phyloP scores from a whole-genome alignment of 805 yeast genomes.

The Cyberlindnera subsufficiens region DNA sequence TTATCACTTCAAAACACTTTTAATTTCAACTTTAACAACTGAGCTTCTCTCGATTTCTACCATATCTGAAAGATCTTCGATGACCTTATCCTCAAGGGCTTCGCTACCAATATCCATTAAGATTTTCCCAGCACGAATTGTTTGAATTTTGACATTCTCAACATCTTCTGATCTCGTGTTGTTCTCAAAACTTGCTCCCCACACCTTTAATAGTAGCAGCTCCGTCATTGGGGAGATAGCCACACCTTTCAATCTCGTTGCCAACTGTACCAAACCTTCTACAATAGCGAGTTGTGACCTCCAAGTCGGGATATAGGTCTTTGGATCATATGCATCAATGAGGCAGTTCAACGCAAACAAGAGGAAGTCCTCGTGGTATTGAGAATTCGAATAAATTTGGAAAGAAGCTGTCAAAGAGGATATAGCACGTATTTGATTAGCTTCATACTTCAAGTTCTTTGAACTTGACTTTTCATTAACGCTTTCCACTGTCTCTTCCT shows the following conservation, averaged over 20 bases:
- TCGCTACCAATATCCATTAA: slow-evolving; percentile 17
- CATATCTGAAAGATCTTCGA: slow-evolving; percentile 21
- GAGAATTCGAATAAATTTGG: slow-evolving; percentile 16
- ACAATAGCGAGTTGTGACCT: slow-evolving; percentile 44
- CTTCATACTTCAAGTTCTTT: slow-evolving; percentile 43
- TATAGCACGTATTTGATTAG: slow-evolving; percentile 34
- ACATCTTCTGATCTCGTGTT: slow-evolving; percentile 36
- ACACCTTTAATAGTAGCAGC: slow-evolving; percentile 14
- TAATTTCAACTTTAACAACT: slow-evolving; percentile 35
- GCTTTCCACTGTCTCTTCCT: slow-evolving; percentile 27
- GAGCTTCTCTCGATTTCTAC: slow-evolving; percentile 37
- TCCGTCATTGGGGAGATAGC: slow-evolving; percentile 7
- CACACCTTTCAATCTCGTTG: slow-evolving; percentile 8
- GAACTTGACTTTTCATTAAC: slow-evolving; percentile 33
- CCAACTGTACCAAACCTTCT: slow-evolving; percentile 31
- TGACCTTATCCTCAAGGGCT: slow-evolving; percentile 13
- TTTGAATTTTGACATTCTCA: slow-evolving; percentile 56
- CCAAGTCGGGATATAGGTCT: slow-evolving; percentile 45
- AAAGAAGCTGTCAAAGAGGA: slow-evolving; percentile 32
- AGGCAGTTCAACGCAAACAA: slow-evolving; percentile 26
- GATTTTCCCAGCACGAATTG: slow-evolving; percentile 31
- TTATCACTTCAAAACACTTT: slow-evolving; percentile 1
- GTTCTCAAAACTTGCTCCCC: slow-evolving; percentile 20
- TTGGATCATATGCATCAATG: slow-evolving; percentile 22
- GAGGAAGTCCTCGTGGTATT: slow-evolving; percentile 17